Conservation (phyloP, 345 rosid genomes). For the Eucalyptus cloeziana region DNA sequence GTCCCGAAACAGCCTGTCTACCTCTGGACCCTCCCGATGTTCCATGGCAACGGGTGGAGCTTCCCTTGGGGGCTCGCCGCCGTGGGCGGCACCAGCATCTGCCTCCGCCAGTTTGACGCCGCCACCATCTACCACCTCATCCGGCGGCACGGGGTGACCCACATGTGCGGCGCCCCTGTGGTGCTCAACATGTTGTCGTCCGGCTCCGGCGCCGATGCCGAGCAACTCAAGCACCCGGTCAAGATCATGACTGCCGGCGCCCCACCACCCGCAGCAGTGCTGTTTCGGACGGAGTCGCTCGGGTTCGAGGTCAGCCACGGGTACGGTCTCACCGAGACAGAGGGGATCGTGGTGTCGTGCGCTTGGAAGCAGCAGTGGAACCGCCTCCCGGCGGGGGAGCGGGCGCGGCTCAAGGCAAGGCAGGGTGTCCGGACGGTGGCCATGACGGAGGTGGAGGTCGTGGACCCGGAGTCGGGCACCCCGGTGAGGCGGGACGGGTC, state of each 20-base stretch:
- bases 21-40: conserved; percentile 85
- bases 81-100: conserved; percentile 68
- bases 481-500: conserved; percentile 53
- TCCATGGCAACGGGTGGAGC: conserved; percentile 82
- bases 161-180: conserved; percentile 87
- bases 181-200: conserved; percentile 67
- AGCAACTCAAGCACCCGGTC: conserved; percentile 31
- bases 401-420: conserved; percentile 52
- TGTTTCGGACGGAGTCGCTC: conserved; percentile 41
- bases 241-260: conserved; percentile 69
- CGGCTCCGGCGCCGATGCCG: neutral
- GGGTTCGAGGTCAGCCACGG: conserved; percentile 68
- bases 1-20: conserved; percentile 58
- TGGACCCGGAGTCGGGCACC: conserved; percentile 32
- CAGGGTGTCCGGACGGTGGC: conserved; percentile 55
- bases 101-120: conserved; percentile 57
- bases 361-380: conserved; percentile 79
- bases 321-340: conserved; percentile 70
- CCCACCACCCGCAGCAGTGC: conserved; percentile 69
- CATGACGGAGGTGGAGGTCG: conserved; percentile 40
- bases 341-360: conserved; percentile 45
- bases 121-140: conserved; percentile 32
- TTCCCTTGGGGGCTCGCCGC: conserved; percentile 76
- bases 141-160: conserved; percentile 47
- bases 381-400: conserved; percentile 36